These are phyloP conservation scores for Elongisporangium prolatum DNA, from an alignment of 352 stramenopile genomes.

Conservation along the genomic window DNA sequence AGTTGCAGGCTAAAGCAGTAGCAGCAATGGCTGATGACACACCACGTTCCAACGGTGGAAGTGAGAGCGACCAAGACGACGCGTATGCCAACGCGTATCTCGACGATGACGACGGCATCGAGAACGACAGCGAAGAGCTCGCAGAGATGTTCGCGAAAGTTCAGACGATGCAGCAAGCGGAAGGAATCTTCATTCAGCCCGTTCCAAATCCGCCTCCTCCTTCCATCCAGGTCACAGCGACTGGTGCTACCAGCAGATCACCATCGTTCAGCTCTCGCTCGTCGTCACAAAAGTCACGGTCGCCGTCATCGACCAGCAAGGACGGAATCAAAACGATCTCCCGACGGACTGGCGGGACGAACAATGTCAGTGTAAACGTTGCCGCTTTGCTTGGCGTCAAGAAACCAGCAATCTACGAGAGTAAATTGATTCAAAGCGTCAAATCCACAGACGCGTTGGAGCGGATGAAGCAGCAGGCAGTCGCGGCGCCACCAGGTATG, in stretches of 20 bases:
- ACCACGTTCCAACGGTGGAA: neutral
- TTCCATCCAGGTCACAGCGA: neutral
- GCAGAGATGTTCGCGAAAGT: slow-evolving; percentile 75
- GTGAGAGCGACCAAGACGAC: slow-evolving; percentile 13
- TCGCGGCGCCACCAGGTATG: slow-evolving; percentile 39
- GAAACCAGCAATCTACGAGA: slow-evolving; percentile 51
- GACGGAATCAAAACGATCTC: slow-evolving; percentile 68
- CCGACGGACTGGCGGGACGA: slow-evolving; percentile 15
- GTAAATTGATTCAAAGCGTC: slow-evolving; percentile 43
- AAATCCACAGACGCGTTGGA: slow-evolving; percentile 39
- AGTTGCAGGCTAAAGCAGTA: neutral
- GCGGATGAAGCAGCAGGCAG: slow-evolving; percentile 43
- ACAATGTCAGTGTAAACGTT: slow-evolving; percentile 7
- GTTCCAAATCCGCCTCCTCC: neutral
- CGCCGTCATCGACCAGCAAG: slow-evolving; percentile 16
- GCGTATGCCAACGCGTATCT: slow-evolving; percentile 37
- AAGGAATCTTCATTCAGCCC: slow-evolving; percentile 13
- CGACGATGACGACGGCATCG: slow-evolving; percentile 32
- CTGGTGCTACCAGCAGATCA: neutral
- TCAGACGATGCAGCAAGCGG: slow-evolving; percentile 49
- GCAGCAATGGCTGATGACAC: neutral
- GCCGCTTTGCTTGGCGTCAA: slow-evolving; percentile 48
- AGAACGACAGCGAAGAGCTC: slow-evolving; percentile 51
- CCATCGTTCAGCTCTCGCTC: neutral
- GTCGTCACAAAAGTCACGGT: slow-evolving; percentile 11